These are phyloP conservation scores for Mycosphaerella arachidis DNA, from an alignment of 2,329 filamentous ascomycete genomes.

Conservation along the genomic window DNA sequence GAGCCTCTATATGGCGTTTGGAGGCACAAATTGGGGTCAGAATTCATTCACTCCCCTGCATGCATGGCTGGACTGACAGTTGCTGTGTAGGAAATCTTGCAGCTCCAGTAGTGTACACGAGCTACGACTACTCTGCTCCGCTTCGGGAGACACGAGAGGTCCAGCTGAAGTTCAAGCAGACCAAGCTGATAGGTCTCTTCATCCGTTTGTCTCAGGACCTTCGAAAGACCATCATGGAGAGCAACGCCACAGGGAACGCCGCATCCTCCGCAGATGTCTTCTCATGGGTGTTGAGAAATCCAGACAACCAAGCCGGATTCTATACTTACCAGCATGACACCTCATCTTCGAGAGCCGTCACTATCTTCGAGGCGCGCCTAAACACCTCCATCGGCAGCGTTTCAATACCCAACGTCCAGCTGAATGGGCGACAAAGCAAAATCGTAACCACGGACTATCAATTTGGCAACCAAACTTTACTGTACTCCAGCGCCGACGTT, in stretches of 20 bases:
- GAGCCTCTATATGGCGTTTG: conserved; percentile 61
- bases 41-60: not conserved
- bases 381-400: conserved; percentile 52
- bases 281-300: conserved; percentile 56
- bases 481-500: conserved; percentile 56
- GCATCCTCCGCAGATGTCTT: conserved; percentile 50
- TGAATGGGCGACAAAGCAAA: conserved; percentile 60
- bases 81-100: not conserved
- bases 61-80: not conserved
- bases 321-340: conserved; percentile 55
- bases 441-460: conserved; percentile 58
- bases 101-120: conserved; percentile 44
- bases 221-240: conserved; percentile 50
- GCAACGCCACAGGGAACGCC: conserved; percentile 43
- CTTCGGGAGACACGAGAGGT: conserved; percentile 58
- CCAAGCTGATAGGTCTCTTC: conserved; percentile 58
- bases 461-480: conserved; percentile 33
- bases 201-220: conserved; percentile 56
- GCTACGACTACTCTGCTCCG: conserved; percentile 61
- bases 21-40: conserved; percentile 43
- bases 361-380: conserved; percentile 49
- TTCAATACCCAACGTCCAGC: conserved; percentile 52
- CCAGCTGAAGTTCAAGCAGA: conserved; percentile 59
- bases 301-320: conserved; percentile 54
- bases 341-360: conserved; percentile 49